A percentile compares a stretch with the other conserved stretches of the same genome.
phyloP scores from a whole-genome alignment of 2,329 filamentous ascomycete genomes.

The Colletotrichum higginsianum region DNA sequence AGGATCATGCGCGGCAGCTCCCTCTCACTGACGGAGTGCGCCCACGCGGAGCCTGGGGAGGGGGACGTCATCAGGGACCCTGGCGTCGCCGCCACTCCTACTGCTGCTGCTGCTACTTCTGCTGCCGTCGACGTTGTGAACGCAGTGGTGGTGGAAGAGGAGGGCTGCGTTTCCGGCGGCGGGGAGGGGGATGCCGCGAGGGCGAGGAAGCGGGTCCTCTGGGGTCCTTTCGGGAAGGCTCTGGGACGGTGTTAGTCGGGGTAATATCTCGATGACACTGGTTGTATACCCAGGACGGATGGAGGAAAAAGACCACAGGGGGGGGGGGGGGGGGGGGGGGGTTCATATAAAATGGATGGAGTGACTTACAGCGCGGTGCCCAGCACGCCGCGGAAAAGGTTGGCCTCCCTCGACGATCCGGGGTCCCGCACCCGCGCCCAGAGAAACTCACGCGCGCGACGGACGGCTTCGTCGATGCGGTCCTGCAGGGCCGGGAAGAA shows the following conservation, averaged over 20 bases:
- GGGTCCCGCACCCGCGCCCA: constrained; percentile 64
- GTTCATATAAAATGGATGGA: too few relatives aligned
- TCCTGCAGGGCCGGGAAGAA: constrained; percentile 69
- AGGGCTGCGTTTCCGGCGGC: constrained; percentile 54
- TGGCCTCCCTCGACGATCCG: constrained; percentile 74
- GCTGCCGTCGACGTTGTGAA: too few relatives aligned
- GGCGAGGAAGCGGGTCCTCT: constrained; percentile 69
- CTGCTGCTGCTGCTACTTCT: constrained; percentile 45
- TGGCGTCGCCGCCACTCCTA: constrained; percentile 48
- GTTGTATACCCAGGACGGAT: too few relatives aligned
- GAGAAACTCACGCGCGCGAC: constrained; percentile 65
- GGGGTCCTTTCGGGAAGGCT: constrained; percentile 50
- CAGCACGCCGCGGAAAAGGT: constrained; percentile 75
- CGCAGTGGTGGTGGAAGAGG: constrained; percentile 51
- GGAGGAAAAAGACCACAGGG: too few relatives aligned
- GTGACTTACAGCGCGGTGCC: constrained; percentile 73
- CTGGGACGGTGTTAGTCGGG: constrained; percentile 43
- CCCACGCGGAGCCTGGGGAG: constrained; percentile 56
- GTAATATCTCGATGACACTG: background rate
- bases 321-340: too few relatives aligned
- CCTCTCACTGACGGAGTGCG: constrained; percentile 53
- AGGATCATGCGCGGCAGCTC: constrained; percentile 53
- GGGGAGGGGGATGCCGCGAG: constrained; percentile 63
- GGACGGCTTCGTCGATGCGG: constrained; percentile 67
- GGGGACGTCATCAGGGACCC: constrained; percentile 53